Percentiles rank a stretch among this genome's conserved stretches.
Evolutionary conservation across 371 early-diverging fungal genomes (phyloP).

Genomic region (Rhizopus delemar): DNA sequence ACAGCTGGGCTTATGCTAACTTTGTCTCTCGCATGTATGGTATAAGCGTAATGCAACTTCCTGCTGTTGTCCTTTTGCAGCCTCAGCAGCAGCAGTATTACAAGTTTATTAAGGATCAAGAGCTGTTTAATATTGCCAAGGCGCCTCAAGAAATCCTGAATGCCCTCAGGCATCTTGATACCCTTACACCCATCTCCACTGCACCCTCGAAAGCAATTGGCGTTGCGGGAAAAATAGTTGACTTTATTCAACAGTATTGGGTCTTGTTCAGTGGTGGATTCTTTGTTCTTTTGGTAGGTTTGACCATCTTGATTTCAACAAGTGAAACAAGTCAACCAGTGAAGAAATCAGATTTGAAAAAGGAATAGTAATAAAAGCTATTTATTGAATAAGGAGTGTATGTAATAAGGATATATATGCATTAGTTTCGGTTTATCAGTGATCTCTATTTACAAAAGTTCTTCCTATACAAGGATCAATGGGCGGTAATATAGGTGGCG

Average conservation of each 20-base stretch:
- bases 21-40: constrained; percentile 66
- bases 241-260: constrained; percentile 25
- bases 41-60: constrained; percentile 44
- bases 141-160: constrained; percentile 15
- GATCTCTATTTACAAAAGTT: constrained; percentile 22
- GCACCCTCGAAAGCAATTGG: constrained; percentile 16
- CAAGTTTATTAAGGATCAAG: constrained; percentile 10
- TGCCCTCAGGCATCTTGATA: constrained; percentile 2
- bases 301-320: constrained; percentile 5
- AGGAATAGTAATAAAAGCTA: constrained; percentile 1
- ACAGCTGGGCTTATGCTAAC: constrained; percentile 54
- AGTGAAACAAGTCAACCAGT: constrained; percentile 4
- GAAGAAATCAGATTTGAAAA: constrained; percentile 10
- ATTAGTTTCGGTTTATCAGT: not conserved
- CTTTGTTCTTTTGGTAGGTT: constrained; percentile 6
- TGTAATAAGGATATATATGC: no score
- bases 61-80: constrained; percentile 59
- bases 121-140: constrained; percentile 8
- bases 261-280: constrained; percentile 14
- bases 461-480: constrained; percentile 26
- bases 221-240: constrained; percentile 5
- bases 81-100: constrained; percentile 44
- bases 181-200: constrained; percentile 18
- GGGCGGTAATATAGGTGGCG: constrained; percentile 39
- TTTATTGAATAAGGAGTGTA: not conserved